Evolutionary conservation across 768 basidiomycete species (phyloP), one percentile per base, ranked within the genome.

Genomic region (Leccinum ochraceum): DNA sequence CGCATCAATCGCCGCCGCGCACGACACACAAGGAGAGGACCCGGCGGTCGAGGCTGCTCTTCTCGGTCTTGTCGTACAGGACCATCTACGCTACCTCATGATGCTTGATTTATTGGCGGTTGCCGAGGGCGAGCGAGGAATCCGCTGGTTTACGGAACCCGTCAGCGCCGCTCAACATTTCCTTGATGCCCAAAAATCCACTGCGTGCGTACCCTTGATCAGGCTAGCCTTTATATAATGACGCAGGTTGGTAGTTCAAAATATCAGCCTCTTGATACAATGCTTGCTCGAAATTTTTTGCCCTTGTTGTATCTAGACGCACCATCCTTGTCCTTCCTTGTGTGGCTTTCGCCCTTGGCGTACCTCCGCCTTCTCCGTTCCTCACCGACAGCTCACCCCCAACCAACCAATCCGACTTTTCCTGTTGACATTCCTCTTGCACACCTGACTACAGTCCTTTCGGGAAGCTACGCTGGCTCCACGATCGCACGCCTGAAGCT

Each of bases 241-340:
- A 64, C 14, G 17, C 26, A 37, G 5, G 42, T 50, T 4, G 53
- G 50, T 62, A 84, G 84, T 24, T 74, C 79, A 34, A 73, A 82
- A 34, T 70, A 71, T 22, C 67, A 76, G 24, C 60, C 92, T 30
- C 79, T 94, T 26, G 92, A 94, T 71, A 84, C 91, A 22, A 84
- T 85, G 70, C 79, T 94, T 46, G 59, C 63, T 46, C 72, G 62
- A 52, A 58, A 89, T 70, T 78, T 83, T 0, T 76, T 93, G 36
- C 89, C 90, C 7, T 73, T 94, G n/a, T 85, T 88, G 4, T 93
- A 89, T 69, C 80, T 92, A 3, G 76, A 77, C 14, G 80, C 81
- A 1, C 88, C 90, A 6, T 86, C 85, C 1, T 74, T 92, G 54
- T 88, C 88, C 9, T 92, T 94, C 70, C 77, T 94, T 9, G 80